Base-by-base conservation (phyloP, 495 filamentous ascomycete species). In the Talaromyces liani region DNA sequence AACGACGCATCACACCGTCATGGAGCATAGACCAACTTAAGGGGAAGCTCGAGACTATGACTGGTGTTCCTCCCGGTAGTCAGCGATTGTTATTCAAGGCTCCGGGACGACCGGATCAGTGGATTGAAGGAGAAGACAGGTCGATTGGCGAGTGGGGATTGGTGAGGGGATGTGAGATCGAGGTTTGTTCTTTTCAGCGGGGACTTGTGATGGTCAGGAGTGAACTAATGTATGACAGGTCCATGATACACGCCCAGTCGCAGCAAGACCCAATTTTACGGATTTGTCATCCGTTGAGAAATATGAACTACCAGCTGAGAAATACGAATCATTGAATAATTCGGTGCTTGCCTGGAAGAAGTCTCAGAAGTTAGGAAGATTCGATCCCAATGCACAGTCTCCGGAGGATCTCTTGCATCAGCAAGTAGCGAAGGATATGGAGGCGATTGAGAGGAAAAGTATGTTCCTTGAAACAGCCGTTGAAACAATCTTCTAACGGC, bases 281-380 rank as follows among this genome's bases (percentile, higher is more conserved):
- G 92, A 92, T 70, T 79, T 87, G 25, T 91, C 89, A 27, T 84
- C 85, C 1, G 90, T 97, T 12, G 84, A 89, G 24, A 98, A 97
- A 73, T 97, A 91, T 70, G 84, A 85, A 63, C 86, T 98, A 74
- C 91, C 92, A 20, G 76, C 81, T 31, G 84, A 88, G 20, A 87
- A 91, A 62, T 98, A 98, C 78, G 90, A 90, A 69, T 84, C 85
- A 61, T 91, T 91, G 62, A 77, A 86, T 27, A 89, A 96, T 76
- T 92, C 88, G 25, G 94, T 98, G 16, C 82, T 96, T 47, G 90
- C 92, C 9, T 97, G 91, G 91, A 98, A 98, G 79, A 91, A 89
- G 75, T 82, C 86, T 22, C 87, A 96, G 68, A 91, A 96, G 68
- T 83, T 98, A 24, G 94, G 94, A 41, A 92, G 94, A 31, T 98